A percentile compares a stretch with the other conserved stretches of the same genome.
Conservation (phyloP, 139 green algal genomes). For the Closterium sp. region DNA sequence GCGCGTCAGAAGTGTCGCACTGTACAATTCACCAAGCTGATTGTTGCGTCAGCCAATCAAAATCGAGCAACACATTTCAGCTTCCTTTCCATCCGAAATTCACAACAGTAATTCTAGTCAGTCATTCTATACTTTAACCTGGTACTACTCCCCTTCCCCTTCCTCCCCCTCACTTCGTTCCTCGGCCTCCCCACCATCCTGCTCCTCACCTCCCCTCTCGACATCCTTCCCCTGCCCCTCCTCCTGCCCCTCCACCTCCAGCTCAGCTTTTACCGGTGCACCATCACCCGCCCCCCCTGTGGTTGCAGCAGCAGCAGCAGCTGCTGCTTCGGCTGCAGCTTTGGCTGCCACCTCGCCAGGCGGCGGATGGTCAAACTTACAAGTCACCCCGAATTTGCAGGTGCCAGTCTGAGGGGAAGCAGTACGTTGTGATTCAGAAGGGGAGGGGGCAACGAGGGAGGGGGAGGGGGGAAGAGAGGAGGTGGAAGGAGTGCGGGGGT, state of each 20-base stretch:
- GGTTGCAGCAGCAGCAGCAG: background rate
- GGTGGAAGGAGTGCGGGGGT: background rate
- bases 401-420: conserved; percentile 14
- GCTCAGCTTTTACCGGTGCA: background rate
- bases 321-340: background rate
- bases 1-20: no score
- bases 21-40: no score
- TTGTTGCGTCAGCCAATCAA: no score
- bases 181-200: background rate
- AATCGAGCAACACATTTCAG: no score
- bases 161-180: background rate
- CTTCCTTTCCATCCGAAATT: no score
- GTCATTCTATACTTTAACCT: background rate
- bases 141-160: background rate
- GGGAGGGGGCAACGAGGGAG: background rate
- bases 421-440: background rate
- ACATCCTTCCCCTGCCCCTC: background rate
- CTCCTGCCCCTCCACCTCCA: background rate
- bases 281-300: background rate
- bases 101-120: no score
- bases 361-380: conserved; percentile 19
- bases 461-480: background rate
- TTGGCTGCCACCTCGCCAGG: conserved; percentile 18
- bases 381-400: conserved; percentile 9
- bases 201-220: background rate